Conservation (phyloP, 495 filamentous ascomycete species). For the Gamarada debralockiae region DNA sequence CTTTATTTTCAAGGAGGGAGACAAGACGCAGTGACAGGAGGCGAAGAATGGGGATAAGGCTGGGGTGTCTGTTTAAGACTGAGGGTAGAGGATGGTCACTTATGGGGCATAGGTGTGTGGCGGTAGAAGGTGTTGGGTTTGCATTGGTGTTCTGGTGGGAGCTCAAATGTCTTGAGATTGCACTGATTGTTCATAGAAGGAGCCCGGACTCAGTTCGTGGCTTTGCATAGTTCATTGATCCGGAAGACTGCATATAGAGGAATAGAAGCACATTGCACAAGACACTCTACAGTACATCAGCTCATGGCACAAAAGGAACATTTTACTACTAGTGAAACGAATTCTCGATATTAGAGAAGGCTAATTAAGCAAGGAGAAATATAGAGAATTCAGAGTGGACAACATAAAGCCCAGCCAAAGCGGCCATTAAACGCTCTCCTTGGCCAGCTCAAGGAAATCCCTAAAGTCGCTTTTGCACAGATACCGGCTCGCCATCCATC, state of each 20-base stretch:
- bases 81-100: neutral
- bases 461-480: constrained; percentile 27
- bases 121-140: neutral
- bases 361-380: constrained; percentile 28
- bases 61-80: constrained; percentile 8
- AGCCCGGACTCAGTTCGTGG: neutral
- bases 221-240: neutral
- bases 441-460: constrained; percentile 26
- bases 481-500: constrained; percentile 22
- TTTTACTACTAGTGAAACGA: constrained; percentile 25
- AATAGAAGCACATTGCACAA: neutral
- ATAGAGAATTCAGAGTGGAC: constrained; percentile 21
- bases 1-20: constrained; percentile 49
- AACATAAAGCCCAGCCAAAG: constrained; percentile 25
- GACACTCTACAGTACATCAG: neutral
- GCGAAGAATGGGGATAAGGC: constrained; percentile 7
- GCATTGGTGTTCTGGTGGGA: neutral
- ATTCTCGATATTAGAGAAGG: constrained; percentile 29
- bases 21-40: constrained; percentile 7
- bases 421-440: constrained; percentile 20
- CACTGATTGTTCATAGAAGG: neutral
- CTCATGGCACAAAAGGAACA: neutral
- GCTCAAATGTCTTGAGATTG: neutral
- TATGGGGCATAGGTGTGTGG: neutral
- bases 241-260: neutral